These are phyloP conservation scores for Metarhizium rileyi DNA, from an alignment of 2,329 filamentous ascomycete genomes.

Conservation along the genomic window DNA sequence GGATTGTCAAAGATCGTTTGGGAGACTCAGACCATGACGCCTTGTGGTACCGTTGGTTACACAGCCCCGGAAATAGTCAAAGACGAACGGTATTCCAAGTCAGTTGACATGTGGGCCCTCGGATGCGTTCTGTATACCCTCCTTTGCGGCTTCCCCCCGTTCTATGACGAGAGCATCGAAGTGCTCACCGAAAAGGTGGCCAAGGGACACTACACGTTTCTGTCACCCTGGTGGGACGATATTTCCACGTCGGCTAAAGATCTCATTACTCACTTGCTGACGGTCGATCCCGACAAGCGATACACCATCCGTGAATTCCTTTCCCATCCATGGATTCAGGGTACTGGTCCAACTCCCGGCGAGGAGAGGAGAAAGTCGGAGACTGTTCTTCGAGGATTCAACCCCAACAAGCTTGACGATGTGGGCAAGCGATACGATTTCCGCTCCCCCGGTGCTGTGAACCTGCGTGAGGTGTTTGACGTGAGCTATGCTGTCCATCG, in stretches of 20 bases:
- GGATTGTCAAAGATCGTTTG: conserved; percentile 96
- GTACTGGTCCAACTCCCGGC: conserved; percentile 46
- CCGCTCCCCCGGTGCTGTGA: conserved; percentile 88
- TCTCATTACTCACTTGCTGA: conserved; percentile 83
- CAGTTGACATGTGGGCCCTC: conserved; percentile 98
- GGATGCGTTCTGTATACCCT: conserved; percentile 96
- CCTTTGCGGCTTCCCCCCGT: conserved; percentile 93
- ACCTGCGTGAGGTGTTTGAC: conserved; percentile 93
- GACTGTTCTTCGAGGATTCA: conserved; percentile 41
- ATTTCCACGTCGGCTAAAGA: conserved; percentile 94
- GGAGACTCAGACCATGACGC: conserved; percentile 97
- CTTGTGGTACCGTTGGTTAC: conserved; percentile 97
- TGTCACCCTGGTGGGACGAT: conserved; percentile 99
- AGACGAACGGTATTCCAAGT: conserved; percentile 97
- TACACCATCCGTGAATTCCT: conserved; percentile 92
- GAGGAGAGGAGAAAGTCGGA: conserved; percentile 49
- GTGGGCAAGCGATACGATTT: conserved; percentile 74
- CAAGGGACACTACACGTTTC: conserved; percentile 90
- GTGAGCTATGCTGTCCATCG: conserved; percentile 96
- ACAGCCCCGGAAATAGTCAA: conserved; percentile 98
- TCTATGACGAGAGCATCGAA: conserved; percentile 97
- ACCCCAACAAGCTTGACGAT: conserved; percentile 42
- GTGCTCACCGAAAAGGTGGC: conserved; percentile 96
- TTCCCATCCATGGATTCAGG: conserved; percentile 84
- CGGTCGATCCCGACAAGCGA: conserved; percentile 88